Conservation (phyloP, 129 eudicot species). For the Helianthus tuberosus region DNA sequence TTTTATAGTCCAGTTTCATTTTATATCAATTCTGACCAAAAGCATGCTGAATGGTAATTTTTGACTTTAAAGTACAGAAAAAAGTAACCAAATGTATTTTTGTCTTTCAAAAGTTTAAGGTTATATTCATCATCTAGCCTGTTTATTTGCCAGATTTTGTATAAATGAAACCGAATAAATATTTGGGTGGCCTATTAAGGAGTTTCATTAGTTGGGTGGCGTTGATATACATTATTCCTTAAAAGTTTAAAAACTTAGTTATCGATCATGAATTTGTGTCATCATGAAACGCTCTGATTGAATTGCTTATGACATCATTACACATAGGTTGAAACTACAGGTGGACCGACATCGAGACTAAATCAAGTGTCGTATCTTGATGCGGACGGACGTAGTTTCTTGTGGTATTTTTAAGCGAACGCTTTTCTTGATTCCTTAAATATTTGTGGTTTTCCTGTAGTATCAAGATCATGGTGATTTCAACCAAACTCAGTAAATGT, state of each 20-base stretch:
- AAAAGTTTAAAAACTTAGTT: neutral
- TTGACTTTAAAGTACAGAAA: no score
- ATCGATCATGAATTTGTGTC: neutral
- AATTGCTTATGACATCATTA: conserved; percentile 5
- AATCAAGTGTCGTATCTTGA: conserved; percentile 6
- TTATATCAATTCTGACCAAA: no score
- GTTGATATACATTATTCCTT: neutral
- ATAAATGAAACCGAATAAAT: no score
- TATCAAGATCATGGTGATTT: conserved; percentile 21
- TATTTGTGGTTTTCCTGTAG: conserved; percentile 8
- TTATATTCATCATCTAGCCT: no score
- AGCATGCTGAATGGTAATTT: no score
- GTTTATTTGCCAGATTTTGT: no score
- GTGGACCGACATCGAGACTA: conserved; percentile 1
- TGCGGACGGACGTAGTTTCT: conserved; percentile 9
- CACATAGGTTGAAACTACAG: neutral
- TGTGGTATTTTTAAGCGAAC: conserved; percentile 21
- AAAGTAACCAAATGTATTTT: no score
- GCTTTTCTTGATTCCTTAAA: conserved; percentile 1
- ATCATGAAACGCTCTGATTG: neutral
- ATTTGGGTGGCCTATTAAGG: no score
- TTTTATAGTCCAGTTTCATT: no score
- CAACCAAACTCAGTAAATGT: conserved; percentile 14
- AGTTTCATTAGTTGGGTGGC: no score
- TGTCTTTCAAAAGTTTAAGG: no score